phyloP scores from a whole-genome alignment of 2,329 filamentous ascomycete species.

The Fusarium begoniae region DNA sequence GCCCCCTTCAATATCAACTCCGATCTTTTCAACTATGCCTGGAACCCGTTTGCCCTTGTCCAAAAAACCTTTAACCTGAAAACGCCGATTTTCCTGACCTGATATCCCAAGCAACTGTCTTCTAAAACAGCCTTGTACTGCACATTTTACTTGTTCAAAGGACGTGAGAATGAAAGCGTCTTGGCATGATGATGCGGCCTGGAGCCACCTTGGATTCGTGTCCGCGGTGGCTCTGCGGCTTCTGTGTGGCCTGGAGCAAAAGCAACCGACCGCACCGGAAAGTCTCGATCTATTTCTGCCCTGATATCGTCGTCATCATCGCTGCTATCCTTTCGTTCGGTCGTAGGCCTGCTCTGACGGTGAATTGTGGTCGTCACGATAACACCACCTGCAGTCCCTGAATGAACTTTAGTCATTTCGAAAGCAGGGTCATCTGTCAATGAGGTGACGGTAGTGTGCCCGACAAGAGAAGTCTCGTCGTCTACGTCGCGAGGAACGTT shows the following conservation, averaged over 20 bases:
- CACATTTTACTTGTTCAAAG: neutral
- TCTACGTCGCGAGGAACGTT: slow-evolving; percentile 33
- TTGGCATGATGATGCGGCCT: slow-evolving; percentile 11
- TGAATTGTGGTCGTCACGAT: slow-evolving; percentile 52
- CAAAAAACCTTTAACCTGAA: neutral
- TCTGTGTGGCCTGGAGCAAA: slow-evolving; percentile 23
- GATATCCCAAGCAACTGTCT: neutral
- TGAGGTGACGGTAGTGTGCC: slow-evolving; percentile 25
- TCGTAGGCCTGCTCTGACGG: slow-evolving; percentile 45
- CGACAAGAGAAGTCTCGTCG: slow-evolving; percentile 42
- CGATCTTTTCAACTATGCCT: neutral
- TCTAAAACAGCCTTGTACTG: neutral
- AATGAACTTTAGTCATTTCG: slow-evolving; percentile 34
- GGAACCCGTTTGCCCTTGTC: neutral
- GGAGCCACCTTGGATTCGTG: slow-evolving; percentile 39
- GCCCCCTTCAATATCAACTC: neutral
- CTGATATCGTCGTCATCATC: slow-evolving; percentile 27
- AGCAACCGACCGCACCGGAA: slow-evolving; percentile 15
- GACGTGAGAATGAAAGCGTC: slow-evolving; percentile 12
- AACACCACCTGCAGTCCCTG: slow-evolving; percentile 39
- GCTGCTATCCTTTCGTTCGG: neutral
- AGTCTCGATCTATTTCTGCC: slow-evolving; percentile 4
- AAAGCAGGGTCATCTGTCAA: slow-evolving; percentile 29
- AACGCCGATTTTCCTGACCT: neutral
- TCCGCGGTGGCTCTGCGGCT: slow-evolving; percentile 30